These are phyloP conservation scores for Quercus wislizeni DNA, from an alignment of 306 rosid species.

Conservation along the genomic window DNA sequence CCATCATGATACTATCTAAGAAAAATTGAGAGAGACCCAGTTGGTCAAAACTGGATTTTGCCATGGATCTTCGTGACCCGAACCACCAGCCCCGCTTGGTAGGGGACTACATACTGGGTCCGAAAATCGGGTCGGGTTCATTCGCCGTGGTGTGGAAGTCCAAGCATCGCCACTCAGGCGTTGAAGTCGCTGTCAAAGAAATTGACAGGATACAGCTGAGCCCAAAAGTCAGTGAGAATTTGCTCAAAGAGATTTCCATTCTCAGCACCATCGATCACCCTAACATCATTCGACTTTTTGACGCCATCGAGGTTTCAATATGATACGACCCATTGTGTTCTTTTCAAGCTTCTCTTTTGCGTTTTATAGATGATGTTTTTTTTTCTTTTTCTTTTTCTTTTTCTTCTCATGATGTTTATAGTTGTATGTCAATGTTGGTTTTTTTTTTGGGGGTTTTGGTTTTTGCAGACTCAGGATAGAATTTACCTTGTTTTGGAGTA, in stretches of 20 bases:
- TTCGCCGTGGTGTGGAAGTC: slow-evolving; percentile 87
- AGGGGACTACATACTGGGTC: slow-evolving; percentile 82
- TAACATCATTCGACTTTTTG: slow-evolving; percentile 70
- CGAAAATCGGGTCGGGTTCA: slow-evolving; percentile 78
- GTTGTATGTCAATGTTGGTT: not conserved
- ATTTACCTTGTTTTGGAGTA: slow-evolving; percentile 94
- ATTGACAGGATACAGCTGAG: slow-evolving; percentile 58
- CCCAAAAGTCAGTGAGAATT: slow-evolving; percentile 68
- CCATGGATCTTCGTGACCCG: slow-evolving; percentile 46
- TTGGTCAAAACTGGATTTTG: not conserved
- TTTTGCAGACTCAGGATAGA: slow-evolving; percentile 64
- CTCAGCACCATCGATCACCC: slow-evolving; percentile 80
- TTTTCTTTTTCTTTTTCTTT: not conserved
- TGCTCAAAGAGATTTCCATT: slow-evolving; percentile 78
- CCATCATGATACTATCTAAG: no score
- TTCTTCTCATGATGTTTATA: not conserved
- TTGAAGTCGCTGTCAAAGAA: slow-evolving; percentile 79
- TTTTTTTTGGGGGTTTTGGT: slow-evolving; percentile 23
- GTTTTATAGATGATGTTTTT: not conserved
- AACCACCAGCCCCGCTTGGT: slow-evolving; percentile 39
- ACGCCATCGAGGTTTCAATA: slow-evolving; percentile 53
- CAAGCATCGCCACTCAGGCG: slow-evolving; percentile 70
- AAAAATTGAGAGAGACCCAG: slow-evolving; percentile 10
- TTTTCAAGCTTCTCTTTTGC: not conserved
- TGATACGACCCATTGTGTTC: not conserved